A percentile compares a stretch with the other conserved stretches of the same genome.
Evolutionary conservation across 2,329 filamentous ascomycete species (phyloP).

Genomic region (Pseudodiploospora longispora): DNA sequence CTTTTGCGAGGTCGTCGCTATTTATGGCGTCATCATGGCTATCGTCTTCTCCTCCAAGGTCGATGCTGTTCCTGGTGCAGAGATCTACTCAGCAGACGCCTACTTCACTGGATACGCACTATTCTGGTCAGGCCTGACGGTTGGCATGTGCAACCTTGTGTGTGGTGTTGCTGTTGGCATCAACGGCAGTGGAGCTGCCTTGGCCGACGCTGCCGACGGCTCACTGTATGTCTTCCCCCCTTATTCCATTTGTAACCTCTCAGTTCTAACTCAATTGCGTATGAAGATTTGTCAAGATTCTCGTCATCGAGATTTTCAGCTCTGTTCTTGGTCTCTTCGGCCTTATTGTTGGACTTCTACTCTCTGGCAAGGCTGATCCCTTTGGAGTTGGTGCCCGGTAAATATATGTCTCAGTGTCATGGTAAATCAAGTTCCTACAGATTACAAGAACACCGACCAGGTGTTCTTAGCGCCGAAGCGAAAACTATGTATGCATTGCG

Average conservation of each 20-base stretch:
- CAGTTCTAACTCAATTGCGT: slow-evolving; percentile 14
- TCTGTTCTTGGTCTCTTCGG: slow-evolving; percentile 95
- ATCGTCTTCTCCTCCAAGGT: slow-evolving; percentile 96
- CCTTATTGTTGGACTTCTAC: slow-evolving; percentile 84
- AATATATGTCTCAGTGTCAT: too few species aligned
- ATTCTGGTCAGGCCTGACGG: slow-evolving; percentile 92
- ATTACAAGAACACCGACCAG: too few species aligned
- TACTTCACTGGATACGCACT: slow-evolving; percentile 94
- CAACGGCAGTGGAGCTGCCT: slow-evolving; percentile 91
- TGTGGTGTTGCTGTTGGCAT: slow-evolving; percentile 96
- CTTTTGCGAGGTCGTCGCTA: slow-evolving; percentile 99
- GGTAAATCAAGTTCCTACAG: too few species aligned
- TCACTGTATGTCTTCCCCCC: slow-evolving; percentile 57
- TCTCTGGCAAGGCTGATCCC: slow-evolving; percentile 66
- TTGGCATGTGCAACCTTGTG: slow-evolving; percentile 90
- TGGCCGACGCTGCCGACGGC: slow-evolving; percentile 90
- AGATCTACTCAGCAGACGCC: slow-evolving; percentile 64
- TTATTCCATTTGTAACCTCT: background rate
- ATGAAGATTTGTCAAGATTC: slow-evolving; percentile 88
- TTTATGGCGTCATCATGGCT: slow-evolving; percentile 99
- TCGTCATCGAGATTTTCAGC: slow-evolving; percentile 99
- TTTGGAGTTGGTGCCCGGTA: slow-evolving; percentile 9
- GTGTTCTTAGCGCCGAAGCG: slow-evolving; percentile 3
- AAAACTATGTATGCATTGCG: slow-evolving; percentile 25
- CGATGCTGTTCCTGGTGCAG: slow-evolving; percentile 53